Evolutionary conservation across 1,284 basidiomycete species (phyloP).

Genomic region (Anthracocystis setariae): DNA sequence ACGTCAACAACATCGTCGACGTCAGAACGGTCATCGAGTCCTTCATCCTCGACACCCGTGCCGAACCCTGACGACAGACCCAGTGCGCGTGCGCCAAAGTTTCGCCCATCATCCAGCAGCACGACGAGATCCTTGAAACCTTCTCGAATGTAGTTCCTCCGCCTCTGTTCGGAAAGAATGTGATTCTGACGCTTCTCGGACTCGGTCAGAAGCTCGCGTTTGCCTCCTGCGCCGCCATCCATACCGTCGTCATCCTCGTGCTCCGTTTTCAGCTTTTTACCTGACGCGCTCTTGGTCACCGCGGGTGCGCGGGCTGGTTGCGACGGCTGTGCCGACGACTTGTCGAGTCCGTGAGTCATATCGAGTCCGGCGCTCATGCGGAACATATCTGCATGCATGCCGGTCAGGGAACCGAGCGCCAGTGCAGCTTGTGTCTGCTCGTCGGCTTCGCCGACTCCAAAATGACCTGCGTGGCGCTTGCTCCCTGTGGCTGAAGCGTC

Average conservation of each 20-base stretch:
- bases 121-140: constrained; percentile 65
- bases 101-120: constrained; percentile 62
- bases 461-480: constrained; percentile 41
- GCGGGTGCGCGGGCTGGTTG: constrained; percentile 14
- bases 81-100: constrained; percentile 62
- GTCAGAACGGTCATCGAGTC: constrained; percentile 62
- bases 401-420: constrained; percentile 35
- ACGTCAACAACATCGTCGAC: constrained; percentile 57
- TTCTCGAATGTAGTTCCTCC: constrained; percentile 65
- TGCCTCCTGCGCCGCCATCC: constrained; percentile 21
- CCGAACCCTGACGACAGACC: constrained; percentile 63
- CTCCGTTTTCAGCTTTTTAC: constrained; percentile 56
- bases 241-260: constrained; percentile 44
- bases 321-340: constrained; percentile 8
- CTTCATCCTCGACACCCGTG: constrained; percentile 66
- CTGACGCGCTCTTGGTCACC: constrained; percentile 14
- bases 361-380: constrained; percentile 48
- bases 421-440: constrained; percentile 48
- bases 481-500: constrained; percentile 35
- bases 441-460: constrained; percentile 31
- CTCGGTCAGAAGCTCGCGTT: constrained; percentile 56
- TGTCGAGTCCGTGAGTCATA: constrained; percentile 5
- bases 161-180: constrained; percentile 63
- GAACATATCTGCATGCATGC: constrained; percentile 54
- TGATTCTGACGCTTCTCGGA: constrained; percentile 63